Percentiles rank a stretch among this genome's conserved stretches.
Evolutionary conservation across 1,284 basidiomycete genomes (phyloP).

Genomic region (Rhodofomes roseus): DNA sequence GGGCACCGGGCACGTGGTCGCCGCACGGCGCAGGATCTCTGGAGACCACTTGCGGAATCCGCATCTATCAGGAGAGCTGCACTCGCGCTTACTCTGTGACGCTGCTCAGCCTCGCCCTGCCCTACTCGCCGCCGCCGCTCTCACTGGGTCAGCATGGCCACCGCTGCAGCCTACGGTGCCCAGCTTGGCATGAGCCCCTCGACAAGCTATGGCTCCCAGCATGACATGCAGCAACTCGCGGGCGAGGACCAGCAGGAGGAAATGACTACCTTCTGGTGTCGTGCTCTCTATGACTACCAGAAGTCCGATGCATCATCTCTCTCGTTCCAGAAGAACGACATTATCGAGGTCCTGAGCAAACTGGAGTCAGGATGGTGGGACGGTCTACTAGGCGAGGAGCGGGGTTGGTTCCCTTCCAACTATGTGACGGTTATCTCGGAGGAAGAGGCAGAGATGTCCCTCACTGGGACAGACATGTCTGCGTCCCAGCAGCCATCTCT

Average conservation of each 20-base stretch:
- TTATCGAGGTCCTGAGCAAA: constrained; percentile 92
- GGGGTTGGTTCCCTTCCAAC: constrained; percentile 98
- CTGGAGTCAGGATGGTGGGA: constrained; percentile 99
- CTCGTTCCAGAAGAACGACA: constrained; percentile 81
- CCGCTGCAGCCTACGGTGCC: constrained; percentile 17
- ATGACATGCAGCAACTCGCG: constrained; percentile 6
- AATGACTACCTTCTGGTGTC: constrained; percentile 78
- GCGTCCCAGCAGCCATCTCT: constrained; percentile 15
- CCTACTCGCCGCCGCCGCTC: constrained; percentile 1
- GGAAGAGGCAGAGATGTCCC: constrained; percentile 70
- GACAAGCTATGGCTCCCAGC: constrained; percentile 14
- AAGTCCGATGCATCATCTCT: constrained; percentile 87
- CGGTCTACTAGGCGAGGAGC: constrained; percentile 82
- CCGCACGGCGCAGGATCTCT: not conserved
- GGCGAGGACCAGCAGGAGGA: constrained; percentile 47
- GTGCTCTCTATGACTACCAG: constrained; percentile 90
- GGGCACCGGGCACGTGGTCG: not conserved
- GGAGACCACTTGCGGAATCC: constrained; percentile 1
- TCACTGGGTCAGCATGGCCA: constrained; percentile 14
- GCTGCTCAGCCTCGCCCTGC: not conserved
- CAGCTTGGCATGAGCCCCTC: constrained; percentile 13
- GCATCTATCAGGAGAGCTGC: constrained; percentile 7
- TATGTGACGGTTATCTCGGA: constrained; percentile 83
- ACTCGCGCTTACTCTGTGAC: not conserved
- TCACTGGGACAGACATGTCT: constrained; percentile 46